A percentile compares a stretch with the other conserved stretches of the same genome.
These are phyloP conservation scores for Aspergillus spinulosporus DNA, from an alignment of 2,329 filamentous ascomycete species.

Conservation along the genomic window DNA sequence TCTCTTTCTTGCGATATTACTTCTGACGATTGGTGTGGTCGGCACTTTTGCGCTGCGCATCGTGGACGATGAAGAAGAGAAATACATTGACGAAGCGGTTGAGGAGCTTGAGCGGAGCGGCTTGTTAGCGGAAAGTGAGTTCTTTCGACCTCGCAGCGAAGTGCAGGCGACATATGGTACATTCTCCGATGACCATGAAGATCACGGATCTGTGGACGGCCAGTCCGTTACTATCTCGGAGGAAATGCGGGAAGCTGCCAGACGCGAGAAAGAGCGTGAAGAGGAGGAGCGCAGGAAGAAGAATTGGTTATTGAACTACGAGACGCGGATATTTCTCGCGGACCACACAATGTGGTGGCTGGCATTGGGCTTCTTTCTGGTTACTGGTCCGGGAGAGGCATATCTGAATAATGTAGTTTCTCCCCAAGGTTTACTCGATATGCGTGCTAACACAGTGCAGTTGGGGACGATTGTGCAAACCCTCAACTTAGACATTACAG, in stretches of 20 bases:
- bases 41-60: slow-evolving; percentile 74
- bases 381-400: slow-evolving; percentile 92
- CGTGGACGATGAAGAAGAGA: slow-evolving; percentile 72
- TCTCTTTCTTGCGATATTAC: slow-evolving; percentile 73
- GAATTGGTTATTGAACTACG: slow-evolving; percentile 85
- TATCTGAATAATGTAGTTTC: slow-evolving; percentile 80
- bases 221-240: slow-evolving; percentile 32
- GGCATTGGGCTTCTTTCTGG: slow-evolving; percentile 84
- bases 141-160: slow-evolving; percentile 61
- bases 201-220: slow-evolving; percentile 51
- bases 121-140: slow-evolving; percentile 67
- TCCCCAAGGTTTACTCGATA: neutral
- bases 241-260: slow-evolving; percentile 27
- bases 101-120: slow-evolving; percentile 90
- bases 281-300: slow-evolving; percentile 71
- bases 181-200: slow-evolving; percentile 42
- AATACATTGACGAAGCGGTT: slow-evolving; percentile 84
- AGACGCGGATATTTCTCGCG: slow-evolving; percentile 78
- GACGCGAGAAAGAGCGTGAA: slow-evolving; percentile 46
- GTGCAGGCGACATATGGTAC: slow-evolving; percentile 48
- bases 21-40: slow-evolving; percentile 68
- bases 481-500: slow-evolving; percentile 65
- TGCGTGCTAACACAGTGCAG: slow-evolving; percentile 25
- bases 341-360: slow-evolving; percentile 97
- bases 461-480: slow-evolving; percentile 90